Percentiles rank a stretch among this genome's conserved stretches.
These are phyloP conservation scores for Pelargonium australe DNA, from an alignment of 441 rosid genomes.

Conservation along the genomic window DNA sequence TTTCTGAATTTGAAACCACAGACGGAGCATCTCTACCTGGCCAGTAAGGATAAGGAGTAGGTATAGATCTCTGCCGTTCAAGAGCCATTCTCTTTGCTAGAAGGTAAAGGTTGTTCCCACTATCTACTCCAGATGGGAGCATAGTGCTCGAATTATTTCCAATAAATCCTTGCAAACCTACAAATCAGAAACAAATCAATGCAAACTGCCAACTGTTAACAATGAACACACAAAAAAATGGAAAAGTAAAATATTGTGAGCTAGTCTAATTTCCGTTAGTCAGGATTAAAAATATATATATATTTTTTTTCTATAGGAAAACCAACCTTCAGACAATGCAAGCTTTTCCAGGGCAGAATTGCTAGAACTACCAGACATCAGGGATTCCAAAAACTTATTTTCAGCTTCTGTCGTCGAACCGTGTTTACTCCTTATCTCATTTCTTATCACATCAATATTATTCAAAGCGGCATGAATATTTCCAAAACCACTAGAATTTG, in stretches of 20 bases:
- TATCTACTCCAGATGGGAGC: conserved; percentile 46
- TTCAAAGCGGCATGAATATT: conserved; percentile 39
- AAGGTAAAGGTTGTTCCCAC: conserved; percentile 57
- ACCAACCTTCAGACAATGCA: conserved; percentile 47
- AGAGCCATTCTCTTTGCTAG: conserved; percentile 70
- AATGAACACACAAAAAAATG: background rate
- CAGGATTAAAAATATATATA: background rate
- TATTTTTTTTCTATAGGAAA: background rate
- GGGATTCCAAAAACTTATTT: conserved; percentile 82
- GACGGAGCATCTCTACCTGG: conserved; percentile 64
- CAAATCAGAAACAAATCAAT: conserved; percentile 11
- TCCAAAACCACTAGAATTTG: conserved; percentile 47
- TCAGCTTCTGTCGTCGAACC: conserved; percentile 71
- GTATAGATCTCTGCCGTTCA: conserved; percentile 63
- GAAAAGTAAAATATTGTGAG: background rate
- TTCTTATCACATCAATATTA: conserved; percentile 48
- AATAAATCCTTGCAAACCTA: conserved; percentile 63
- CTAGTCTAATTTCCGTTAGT: background rate
- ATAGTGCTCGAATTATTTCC: conserved; percentile 43
- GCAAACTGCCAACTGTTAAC: conserved; percentile 6
- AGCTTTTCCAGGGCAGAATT: conserved; percentile 32
- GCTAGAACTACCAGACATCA: conserved; percentile 62
- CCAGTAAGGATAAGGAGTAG: conserved; percentile 59
- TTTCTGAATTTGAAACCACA: conserved; percentile 52
- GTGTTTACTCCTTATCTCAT: conserved; percentile 48